Evolutionary conservation across 1,284 basidiomycete genomes (phyloP), one percentile per base, ranked within the genome.

Genomic region (Laetiporus sulphureus): DNA sequence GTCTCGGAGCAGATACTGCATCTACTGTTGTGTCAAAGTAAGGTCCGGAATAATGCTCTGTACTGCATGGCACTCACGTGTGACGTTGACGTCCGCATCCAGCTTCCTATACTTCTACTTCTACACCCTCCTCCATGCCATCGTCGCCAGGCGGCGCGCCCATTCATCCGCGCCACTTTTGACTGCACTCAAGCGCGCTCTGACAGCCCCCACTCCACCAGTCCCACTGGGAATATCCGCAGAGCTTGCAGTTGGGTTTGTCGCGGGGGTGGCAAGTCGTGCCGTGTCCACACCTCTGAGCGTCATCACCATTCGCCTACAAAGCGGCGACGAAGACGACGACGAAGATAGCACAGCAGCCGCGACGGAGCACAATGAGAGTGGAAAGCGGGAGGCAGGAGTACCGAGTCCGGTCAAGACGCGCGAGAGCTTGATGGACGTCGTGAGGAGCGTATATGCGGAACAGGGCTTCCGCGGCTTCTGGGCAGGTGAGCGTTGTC

Each of bases 21-120:
- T 73, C 75, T 10, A 77, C 72, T 0, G 38, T 77, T 2, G 42
- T 77, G 3, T 76, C 75, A 6, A 77, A 69, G 75, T 77, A 44
- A 42, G 69, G n/a, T n/a, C n/a, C n/a, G n/a, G n/a, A n/a, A n/a
- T n/a, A n/a, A n/a, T n/a, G n/a, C n/a, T n/a, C n/a, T n/a, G n/a
- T n/a, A n/a, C n/a, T n/a, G n/a, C n/a, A n/a, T n/a, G n/a, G n/a
- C n/a, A n/a, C n/a, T n/a, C n/a, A 44, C n/a, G 18, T 27, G 20
- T 19, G 16, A 40, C 11, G 34, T n/a, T 4, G 12, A 13, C 16
- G 19, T 41, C 12, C 11, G 5, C n/a, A n/a, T n/a, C n/a, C 46
- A 72, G 72, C 49, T 77, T 77, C 48, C 64, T 62, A 24, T 65
- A 65, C 40, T 64, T 61, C 44, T 62, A 59, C 31, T 56, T 61